A percentile compares a stretch with the other conserved stretches of the same genome.
Evolutionary conservation across 2,329 filamentous ascomycete genomes (phyloP).

Genomic region (Pestalotiopsis sp.): DNA sequence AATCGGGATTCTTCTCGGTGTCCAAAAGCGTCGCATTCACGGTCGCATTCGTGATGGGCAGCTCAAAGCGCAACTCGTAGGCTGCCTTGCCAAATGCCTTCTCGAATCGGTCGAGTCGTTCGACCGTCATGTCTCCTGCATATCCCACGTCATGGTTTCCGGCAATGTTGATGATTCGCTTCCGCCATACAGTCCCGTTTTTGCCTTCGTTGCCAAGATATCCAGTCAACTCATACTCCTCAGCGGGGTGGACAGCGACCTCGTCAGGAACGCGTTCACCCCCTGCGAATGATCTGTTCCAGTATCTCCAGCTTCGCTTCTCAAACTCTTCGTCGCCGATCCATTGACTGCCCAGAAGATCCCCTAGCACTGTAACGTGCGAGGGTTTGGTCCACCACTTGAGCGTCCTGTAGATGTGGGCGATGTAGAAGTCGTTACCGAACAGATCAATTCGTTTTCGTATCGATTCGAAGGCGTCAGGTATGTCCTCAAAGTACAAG

Average conservation of each 20-base stretch:
- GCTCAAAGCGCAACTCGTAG: slow-evolving; percentile 80
- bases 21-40: slow-evolving; percentile 45
- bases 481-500: slow-evolving; percentile 69
- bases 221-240: slow-evolving; percentile 53
- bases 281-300: slow-evolving; percentile 77
- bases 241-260: slow-evolving; percentile 48
- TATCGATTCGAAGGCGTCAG: slow-evolving; percentile 64
- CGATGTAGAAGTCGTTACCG: slow-evolving; percentile 93
- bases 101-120: slow-evolving; percentile 80
- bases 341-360: slow-evolving; percentile 95
- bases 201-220: slow-evolving; percentile 48
- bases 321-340: slow-evolving; percentile 84
- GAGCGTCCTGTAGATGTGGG: slow-evolving; percentile 85
- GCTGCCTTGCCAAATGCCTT: slow-evolving; percentile 83
- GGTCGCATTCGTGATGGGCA: slow-evolving; percentile 47
- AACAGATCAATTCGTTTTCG: slow-evolving; percentile 85
- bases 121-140: slow-evolving; percentile 82
- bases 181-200: slow-evolving; percentile 65
- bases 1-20: slow-evolving; percentile 44
- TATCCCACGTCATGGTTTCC: slow-evolving; percentile 98
- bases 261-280: slow-evolving; percentile 65
- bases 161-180: slow-evolving; percentile 81
- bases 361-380: slow-evolving; percentile 86
- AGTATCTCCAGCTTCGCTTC: slow-evolving; percentile 72
- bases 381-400: slow-evolving; percentile 85